These are phyloP conservation scores for Phytophthora multivora DNA, from an alignment of 352 stramenopile species.

Conservation along the genomic window DNA sequence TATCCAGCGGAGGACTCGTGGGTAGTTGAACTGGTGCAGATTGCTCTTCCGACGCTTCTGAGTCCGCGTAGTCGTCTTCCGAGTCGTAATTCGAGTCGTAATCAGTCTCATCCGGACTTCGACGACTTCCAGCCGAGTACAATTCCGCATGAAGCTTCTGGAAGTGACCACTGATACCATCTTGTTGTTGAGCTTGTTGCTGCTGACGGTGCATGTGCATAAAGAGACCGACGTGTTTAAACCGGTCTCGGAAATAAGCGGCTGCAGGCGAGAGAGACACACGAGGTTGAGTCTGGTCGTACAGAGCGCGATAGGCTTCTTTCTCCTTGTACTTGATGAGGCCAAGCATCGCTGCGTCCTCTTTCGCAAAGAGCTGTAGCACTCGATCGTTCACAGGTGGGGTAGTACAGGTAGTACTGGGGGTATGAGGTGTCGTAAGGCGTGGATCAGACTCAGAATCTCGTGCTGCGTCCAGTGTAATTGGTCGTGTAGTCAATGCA, in stretches of 20 bases:
- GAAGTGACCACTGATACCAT: conserved; percentile 72
- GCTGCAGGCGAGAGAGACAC: conserved; percentile 52
- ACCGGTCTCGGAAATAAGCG: conserved; percentile 62
- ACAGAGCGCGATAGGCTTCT: conserved; percentile 33
- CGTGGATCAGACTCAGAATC: conserved; percentile 3
- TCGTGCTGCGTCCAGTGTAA: neutral
- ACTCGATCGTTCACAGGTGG: conserved; percentile 33
- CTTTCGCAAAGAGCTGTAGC: conserved; percentile 50
- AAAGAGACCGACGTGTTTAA: conserved; percentile 65
- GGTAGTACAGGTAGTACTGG: neutral
- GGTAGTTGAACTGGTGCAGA: neutral
- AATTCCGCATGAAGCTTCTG: conserved; percentile 63
- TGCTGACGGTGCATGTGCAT: conserved; percentile 44
- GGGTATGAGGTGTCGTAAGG: neutral
- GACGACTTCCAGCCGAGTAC: conserved; percentile 12
- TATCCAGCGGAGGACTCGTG: neutral
- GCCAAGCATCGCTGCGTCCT: conserved; percentile 60
- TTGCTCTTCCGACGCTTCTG: neutral
- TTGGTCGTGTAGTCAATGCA: neutral
- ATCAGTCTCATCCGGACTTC: conserved; percentile 1
- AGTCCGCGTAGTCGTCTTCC: conserved; percentile 19
- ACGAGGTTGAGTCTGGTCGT: conserved; percentile 44
- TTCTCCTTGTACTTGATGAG: conserved; percentile 78
- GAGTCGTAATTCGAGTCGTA: conserved; percentile 22
- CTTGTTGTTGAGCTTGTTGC: conserved; percentile 27